These are phyloP conservation scores for Saccharomycopsis lassenensis DNA, from an alignment of 805 yeast genomes.

Conservation along the genomic window DNA sequence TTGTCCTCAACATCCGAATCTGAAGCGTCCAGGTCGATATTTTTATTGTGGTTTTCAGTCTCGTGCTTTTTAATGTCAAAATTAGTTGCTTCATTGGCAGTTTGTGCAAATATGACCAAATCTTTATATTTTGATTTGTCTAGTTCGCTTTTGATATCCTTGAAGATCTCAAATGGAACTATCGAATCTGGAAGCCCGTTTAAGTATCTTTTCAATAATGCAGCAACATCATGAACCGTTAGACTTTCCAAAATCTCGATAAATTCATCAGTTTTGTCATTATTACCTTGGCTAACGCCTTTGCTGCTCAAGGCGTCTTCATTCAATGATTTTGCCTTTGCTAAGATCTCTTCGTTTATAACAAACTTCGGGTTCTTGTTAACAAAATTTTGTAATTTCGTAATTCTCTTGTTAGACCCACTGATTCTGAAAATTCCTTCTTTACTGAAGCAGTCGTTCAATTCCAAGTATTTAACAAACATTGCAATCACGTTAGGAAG, in stretches of 20 bases:
- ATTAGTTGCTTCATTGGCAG: slow-evolving; percentile 14
- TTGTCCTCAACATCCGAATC: no score
- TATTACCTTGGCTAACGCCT: neutral
- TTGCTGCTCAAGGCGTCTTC: neutral
- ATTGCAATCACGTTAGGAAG: no score
- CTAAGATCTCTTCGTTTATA: neutral
- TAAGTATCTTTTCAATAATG: slow-evolving; percentile 73
- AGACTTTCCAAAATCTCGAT: slow-evolving; percentile 1
- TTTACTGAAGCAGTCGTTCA: slow-evolving; percentile 38
- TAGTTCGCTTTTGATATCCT: slow-evolving; percentile 17
- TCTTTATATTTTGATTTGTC: slow-evolving; percentile 8
- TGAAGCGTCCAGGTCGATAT: no score
- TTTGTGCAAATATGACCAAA: slow-evolving; percentile 11
- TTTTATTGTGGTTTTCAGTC: neutral
- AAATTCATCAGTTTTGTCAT: no score
- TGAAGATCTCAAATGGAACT: slow-evolving; percentile 40
- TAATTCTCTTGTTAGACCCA: slow-evolving; percentile 83
- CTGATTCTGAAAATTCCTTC: slow-evolving; percentile 92
- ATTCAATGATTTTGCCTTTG: no score
- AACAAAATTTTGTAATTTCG: slow-evolving; percentile 72
- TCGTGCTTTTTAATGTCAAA: slow-evolving; percentile 15
- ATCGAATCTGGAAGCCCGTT: slow-evolving; percentile 88
- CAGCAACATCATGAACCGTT: slow-evolving; percentile 91
- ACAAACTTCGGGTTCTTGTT: slow-evolving; percentile 57
- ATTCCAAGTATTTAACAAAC: no score